Evolutionary conservation across 148 eudicot species (phyloP), one percentile per base, ranked within the genome.

Genomic region (Camellia sinensis): DNA sequence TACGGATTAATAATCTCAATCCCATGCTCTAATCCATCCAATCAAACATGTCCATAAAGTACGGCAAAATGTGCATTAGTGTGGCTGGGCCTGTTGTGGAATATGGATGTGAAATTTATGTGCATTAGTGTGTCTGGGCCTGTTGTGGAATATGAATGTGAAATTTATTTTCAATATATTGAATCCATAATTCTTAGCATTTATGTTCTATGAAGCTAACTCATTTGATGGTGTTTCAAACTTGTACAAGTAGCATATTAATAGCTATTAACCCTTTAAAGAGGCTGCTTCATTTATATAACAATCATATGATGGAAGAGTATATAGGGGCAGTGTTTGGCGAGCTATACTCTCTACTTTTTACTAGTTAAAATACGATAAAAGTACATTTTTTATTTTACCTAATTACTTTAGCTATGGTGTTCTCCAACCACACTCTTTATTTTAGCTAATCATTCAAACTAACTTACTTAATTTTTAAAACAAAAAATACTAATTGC

Each of bases 261-360:
- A 95, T 95, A 72, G 97, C 98, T 68, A 96, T 95, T 79, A 95
- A 95, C 83, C 98, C 98, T 74, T 95, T 95, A 76, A 84, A 86
- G 83, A 88, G 89, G 87, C 83, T 95, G 74, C 88, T 97, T 79
- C 92, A 95, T 85, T 81, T 95, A 76, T 91, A 95, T 84, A 91
- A 82, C 83, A 77, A 77, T 61, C 80, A 84, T 81, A 80, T 91
- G 89, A 95, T 90, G 94, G 87, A 83, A 71, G 84, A 93, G 71
- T 95, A 95, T 85, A 95, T 86, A 86, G 98, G 94, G 81, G 89
- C 84, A 56, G 89, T 88, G 67, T 61, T 95, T 79, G 97, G 96
- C 54, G 98, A 95, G 79, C 82, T 93, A 64, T 88, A 86, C 62
- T 97, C 98, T n/a, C n/a, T n/a, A n/a, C n/a, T n/a, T n/a, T n/a